Evolutionary conservation across 73 alveolate species (phyloP), one percentile per base, ranked within the genome.

Genomic region (Paramecium sonneborni): DNA sequence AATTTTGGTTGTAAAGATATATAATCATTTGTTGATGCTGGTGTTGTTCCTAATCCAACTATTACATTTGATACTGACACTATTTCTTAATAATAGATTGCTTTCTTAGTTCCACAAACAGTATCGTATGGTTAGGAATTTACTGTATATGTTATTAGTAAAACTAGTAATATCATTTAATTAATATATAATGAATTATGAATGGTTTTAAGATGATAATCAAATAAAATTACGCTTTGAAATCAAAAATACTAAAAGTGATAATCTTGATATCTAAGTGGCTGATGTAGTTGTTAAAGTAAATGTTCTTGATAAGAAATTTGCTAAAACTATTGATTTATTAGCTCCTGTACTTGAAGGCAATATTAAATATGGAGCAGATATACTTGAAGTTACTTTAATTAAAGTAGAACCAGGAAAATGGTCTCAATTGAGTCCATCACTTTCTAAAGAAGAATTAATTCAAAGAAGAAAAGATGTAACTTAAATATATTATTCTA

Each of bases 131-230:
- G 68, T 52, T 52, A n/a, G 23, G 68, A 52, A 52, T 52, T 52
- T 52, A 52, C 68, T 52, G 20, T 15, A 15, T 15, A 48, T 15
- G 67, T 8, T 48, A 48, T 48, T 48, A 52, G 68, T 52, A 52
- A 18, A 0, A n/a, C n/a, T n/a, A n/a, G 18, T 52, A 1, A 52
- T 52, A n/a, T 52, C 15, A 52, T 52, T 52, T 15, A 52, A n/a
- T n/a, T n/a, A n/a, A n/a, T 52, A 12, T 52, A 52, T 52, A 74
- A 74, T 74, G 87, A 35, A 74, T 7, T 86, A 86, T 35, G 93
- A 86, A 67, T 86, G 93, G 93, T 86, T 62, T 35, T 62, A 86
- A 32, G 93, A 86, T 58, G 85, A 86, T 38, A 86, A 86, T 34
- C 57, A 62, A 30, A 76, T 86, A 15, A 86, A 58, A 35, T 52